phyloP scores from a whole-genome alignment of 1,284 basidiomycete genomes.

The Malassezia vespertilionis region DNA sequence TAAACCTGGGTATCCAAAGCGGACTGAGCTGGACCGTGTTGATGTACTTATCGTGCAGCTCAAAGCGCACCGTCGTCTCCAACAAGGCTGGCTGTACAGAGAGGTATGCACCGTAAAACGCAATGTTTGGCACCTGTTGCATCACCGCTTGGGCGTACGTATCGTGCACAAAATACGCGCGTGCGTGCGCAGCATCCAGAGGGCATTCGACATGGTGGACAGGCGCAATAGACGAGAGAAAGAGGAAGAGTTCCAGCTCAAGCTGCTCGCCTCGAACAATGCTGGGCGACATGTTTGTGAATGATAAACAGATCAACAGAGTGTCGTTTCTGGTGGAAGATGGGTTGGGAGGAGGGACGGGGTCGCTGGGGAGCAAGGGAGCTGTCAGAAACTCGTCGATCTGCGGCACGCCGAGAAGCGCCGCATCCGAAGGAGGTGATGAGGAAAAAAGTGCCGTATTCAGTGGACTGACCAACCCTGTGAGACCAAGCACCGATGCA shows the following conservation, averaged over 20 bases:
- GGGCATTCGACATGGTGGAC: background rate
- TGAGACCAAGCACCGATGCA: too few relatives aligned
- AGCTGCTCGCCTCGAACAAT: background rate
- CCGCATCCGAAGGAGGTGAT: too few relatives aligned
- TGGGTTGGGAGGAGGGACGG: too few relatives aligned
- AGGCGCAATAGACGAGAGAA: background rate
- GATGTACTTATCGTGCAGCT: background rate
- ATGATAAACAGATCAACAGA: too few relatives aligned
- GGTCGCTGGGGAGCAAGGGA: too few relatives aligned
- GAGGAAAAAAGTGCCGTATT: too few relatives aligned
- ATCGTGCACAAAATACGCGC: background rate
- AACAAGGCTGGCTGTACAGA: background rate
- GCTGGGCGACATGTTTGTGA: too few relatives aligned
- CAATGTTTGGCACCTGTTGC: background rate
- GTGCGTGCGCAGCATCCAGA: background rate
- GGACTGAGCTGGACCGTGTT: background rate
- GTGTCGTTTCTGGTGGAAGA: too few relatives aligned
- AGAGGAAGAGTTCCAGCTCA: background rate
- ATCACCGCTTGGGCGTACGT: background rate
- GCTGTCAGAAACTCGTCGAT: too few relatives aligned
- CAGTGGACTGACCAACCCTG: too few relatives aligned
- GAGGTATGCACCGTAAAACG: conserved; percentile 1
- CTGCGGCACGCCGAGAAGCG: too few relatives aligned
- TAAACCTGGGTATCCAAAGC: too few relatives aligned
- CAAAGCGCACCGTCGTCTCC: conserved; percentile 4